Base-by-base conservation (phyloP, 1,284 basidiomycete species). In the Rhizoctonia solani region DNA sequence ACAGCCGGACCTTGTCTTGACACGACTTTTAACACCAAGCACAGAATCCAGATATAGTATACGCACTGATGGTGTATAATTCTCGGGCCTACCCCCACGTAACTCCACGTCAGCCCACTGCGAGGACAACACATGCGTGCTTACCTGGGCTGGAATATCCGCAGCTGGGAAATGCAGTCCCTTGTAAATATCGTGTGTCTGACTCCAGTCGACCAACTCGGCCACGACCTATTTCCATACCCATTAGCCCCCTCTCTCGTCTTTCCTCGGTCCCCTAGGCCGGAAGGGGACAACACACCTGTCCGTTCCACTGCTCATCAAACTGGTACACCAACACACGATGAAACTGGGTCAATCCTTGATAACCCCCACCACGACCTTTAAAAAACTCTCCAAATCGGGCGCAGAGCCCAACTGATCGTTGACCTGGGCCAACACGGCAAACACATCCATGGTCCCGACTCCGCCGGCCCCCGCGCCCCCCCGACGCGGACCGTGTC, bases 251-350 rank as follows among this genome's bases (percentile, higher is more conserved):
- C 4, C 29, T 3, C 21, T 46, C 11, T 23, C 19, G 21, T 23
- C 83, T 83, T 76, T 76, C 82, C 42, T 8, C 72, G 68, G 37
- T 16, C 9, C 44, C 78, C 76, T 72, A 80, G 80, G 21, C 25
- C 34, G 1, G 27, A 23, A 50, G 3, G 11, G 50, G 19, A 14
- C 25, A 13, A 29, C 50, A 39, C 42, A 83, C 82, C 74, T 92
- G 86, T 14, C 87, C 87, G 73, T 88, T 88, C 85, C 86, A 87
- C 19, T 75, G 70, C 72, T 89, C 87, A 75, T 90, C 88, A 73
- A 90, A 90, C 76, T 93, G 90, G 74, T 95, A 95, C n/a, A 93
- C 82, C 76, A 95, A 80, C n/a, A 93, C 90, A 8, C 92, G 84
- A 74, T 93, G 90, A 74, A 93, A 93, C 74, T 89, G 88, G 5